Base-by-base conservation (phyloP, 495 filamentous ascomycete genomes). In the Glutinoglossum americanum region DNA sequence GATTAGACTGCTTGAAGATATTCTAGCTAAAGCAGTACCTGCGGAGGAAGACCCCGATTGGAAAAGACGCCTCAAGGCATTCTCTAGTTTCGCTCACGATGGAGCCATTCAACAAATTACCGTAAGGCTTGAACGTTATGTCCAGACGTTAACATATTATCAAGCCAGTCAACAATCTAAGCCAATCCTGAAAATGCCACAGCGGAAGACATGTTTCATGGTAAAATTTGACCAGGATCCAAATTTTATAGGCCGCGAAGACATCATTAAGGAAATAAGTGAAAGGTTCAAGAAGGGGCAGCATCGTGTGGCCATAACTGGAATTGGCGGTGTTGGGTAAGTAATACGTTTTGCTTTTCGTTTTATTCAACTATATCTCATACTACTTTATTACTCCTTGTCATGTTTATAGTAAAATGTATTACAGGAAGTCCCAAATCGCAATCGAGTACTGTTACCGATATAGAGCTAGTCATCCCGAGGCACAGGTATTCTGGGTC, bases 321-420 rank as follows among this genome's bases (percentile, higher is more conserved):
- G 73, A 1, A 62, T 76, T 19, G 74, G 73, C n/a, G 74, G 74
- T 17, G 66, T 76, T 39, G 74, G 74, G 73, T 76, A 67, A 60
- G 64, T 55, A 27, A 59, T 27, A 32, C 25, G 21, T 19, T 25
- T 27, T 23, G 32, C 26, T 57, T 54, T 33, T 47, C 48, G 15
- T 33, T 48, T 33, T 33, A 33, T 33, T 9, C 9, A 33, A 33
- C 3, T 33, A 33, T 33, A 9, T 9, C 9, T 33, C 30, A 33
- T 9, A 33, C 30, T 68, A n/a, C 17, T 47, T 13, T n/a, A 23
- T n/a, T 47, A 17, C 17, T 17, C 15, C 21, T 23, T n/a, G 13
- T 17, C 15, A 13, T 9, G 60, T 77, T 30, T 48, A 51, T 11
- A 53, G 63, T 26, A 67, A 33, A 58, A 51, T 39, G 48, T 49